phyloP scores from a whole-genome alignment of 257 asterid species.

The Solanum corneliomulleri region DNA sequence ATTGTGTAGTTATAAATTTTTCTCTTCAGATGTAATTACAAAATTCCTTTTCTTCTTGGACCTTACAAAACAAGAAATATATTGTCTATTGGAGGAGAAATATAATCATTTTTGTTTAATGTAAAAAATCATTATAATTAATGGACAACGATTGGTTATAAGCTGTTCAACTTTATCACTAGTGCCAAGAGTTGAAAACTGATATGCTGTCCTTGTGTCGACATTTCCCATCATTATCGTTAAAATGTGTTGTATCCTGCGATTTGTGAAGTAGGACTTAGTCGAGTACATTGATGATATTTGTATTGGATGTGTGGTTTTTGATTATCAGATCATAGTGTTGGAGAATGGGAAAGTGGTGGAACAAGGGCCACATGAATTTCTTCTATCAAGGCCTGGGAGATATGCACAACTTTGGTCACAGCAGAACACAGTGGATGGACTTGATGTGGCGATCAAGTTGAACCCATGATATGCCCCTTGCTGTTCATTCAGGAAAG shows the following conservation, averaged over 20 bases:
- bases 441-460: conserved; percentile 60
- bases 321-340: conserved; percentile 57
- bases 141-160: not conserved
- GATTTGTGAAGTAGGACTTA: not conserved
- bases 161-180: not conserved
- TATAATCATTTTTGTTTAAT: not conserved
- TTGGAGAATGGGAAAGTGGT: conserved; percentile 87
- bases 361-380: conserved; percentile 95
- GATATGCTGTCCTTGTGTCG: not conserved
- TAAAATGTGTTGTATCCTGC: not conserved
- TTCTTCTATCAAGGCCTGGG: conserved; percentile 60
- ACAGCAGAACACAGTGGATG: conserved; percentile 77
- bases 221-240: not conserved
- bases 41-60: not conserved
- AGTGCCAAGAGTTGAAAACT: not conserved
- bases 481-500: not conserved
- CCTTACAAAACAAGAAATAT: not conserved
- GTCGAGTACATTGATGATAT: not conserved
- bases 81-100: not conserved
- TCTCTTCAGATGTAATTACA: not conserved
- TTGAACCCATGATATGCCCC: conserved; percentile 26
- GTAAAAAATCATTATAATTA: not conserved
- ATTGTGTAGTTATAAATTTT: not conserved
- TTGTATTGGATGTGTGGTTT: not conserved
- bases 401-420: conserved; percentile 95